These are phyloP conservation scores for Alternaria consortialis DNA, from an alignment of 2,329 filamentous ascomycete species.

Conservation along the genomic window DNA sequence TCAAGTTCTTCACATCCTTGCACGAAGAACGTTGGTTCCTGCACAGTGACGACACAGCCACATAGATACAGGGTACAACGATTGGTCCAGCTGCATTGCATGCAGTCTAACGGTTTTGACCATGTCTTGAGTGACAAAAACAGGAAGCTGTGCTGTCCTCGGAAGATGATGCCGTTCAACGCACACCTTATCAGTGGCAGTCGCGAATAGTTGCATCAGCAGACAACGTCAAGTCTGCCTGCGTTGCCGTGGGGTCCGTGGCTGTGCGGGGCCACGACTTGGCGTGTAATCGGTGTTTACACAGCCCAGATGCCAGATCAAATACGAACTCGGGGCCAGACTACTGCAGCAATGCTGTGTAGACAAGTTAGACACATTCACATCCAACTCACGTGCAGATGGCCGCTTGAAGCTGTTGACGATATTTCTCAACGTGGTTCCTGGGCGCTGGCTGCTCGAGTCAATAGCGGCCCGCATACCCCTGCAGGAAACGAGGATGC, in stretches of 20 bases:
- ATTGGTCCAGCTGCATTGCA: background rate
- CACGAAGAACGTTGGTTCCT: background rate
- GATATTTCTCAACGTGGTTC: background rate
- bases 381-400: background rate
- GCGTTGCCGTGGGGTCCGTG: slow-evolving; percentile 10
- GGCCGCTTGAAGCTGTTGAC: background rate
- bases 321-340: background rate
- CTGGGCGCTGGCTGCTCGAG: slow-evolving; percentile 7
- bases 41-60: slow-evolving; percentile 16
- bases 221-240: slow-evolving; percentile 7
- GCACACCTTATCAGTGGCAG: background rate
- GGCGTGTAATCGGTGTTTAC: slow-evolving; percentile 1
- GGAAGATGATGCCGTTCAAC: slow-evolving; percentile 5
- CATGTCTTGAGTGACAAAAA: background rate
- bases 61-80: background rate
- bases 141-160: background rate
- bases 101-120: background rate
- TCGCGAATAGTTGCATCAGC: slow-evolving; percentile 15
- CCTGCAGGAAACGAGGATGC: slow-evolving; percentile 6
- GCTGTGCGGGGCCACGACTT: slow-evolving; percentile 9
- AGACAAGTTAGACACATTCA: background rate
- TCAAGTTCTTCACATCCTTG: slow-evolving; percentile 4
- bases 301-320: slow-evolving; percentile 2
- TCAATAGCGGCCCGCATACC: slow-evolving; percentile 20
- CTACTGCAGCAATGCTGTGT: background rate